Evolutionary conservation across 371 early-diverging fungal genomes (phyloP).

Genomic region (Haplosporangium sp.): DNA sequence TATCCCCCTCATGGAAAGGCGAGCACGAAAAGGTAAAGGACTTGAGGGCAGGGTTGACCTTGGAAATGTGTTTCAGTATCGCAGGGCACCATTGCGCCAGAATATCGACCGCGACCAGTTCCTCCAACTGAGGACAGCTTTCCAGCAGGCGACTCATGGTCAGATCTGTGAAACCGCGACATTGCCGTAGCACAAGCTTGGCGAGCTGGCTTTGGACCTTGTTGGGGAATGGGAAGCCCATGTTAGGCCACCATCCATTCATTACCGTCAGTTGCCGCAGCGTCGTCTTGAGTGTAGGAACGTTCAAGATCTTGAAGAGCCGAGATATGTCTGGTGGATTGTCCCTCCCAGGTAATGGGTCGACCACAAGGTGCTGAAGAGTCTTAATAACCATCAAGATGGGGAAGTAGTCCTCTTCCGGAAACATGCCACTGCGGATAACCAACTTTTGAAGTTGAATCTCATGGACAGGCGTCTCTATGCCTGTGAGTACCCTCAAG

Average conservation of each 20-base stretch:
- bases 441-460: slow-evolving; percentile 1
- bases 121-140: slow-evolving; percentile 10
- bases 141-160: slow-evolving; percentile 16
- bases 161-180: neutral
- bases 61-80: slow-evolving; percentile 14
- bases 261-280: slow-evolving; percentile 10
- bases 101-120: neutral
- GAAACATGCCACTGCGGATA: slow-evolving; percentile 5
- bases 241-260: slow-evolving; percentile 13
- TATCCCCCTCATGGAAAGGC: neutral
- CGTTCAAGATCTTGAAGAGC: slow-evolving; percentile 9
- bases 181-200: slow-evolving; percentile 4
- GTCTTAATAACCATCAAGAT: slow-evolving; percentile 12
- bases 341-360: neutral
- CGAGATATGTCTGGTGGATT: neutral
- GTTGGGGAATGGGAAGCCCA: slow-evolving; percentile 16
- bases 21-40: neutral
- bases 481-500: slow-evolving; percentile 1
- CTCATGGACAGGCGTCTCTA: neutral
- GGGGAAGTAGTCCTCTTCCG: slow-evolving; percentile 4
- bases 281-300: slow-evolving; percentile 1
- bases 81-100: neutral
- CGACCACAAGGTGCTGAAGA: slow-evolving; percentile 8
- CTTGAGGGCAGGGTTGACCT: slow-evolving; percentile 9
- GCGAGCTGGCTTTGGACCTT: slow-evolving; percentile 9